Percentiles rank a stretch among this genome's conserved stretches.
Conservation (phyloP, 371 early-diverging fungal genomes). For the Mortierella sp. region DNA sequence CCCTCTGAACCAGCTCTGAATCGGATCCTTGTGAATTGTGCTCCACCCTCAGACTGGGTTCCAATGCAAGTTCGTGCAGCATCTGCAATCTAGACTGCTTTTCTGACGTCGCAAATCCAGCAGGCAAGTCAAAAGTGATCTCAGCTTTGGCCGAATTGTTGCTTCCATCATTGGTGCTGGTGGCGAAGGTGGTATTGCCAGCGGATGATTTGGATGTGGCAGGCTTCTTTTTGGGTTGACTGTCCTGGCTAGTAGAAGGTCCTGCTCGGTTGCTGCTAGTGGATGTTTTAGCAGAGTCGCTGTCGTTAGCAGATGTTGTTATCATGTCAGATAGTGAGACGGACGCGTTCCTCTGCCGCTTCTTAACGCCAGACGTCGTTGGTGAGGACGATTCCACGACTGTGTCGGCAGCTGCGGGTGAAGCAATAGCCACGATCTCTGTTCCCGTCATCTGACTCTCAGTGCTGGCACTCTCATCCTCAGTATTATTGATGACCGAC, state of each 20-base stretch:
- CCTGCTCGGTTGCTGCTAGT: too few relatives aligned
- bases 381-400: background rate
- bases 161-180: background rate
- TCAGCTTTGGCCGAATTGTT: background rate
- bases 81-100: conserved; percentile 33
- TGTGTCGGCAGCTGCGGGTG: background rate
- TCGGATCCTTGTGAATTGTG: background rate
- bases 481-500: background rate
- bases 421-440: too few relatives aligned
- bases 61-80: conserved; percentile 43
- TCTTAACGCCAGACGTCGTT: conserved; percentile 1
- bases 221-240: too few relatives aligned
- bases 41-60: conserved; percentile 37
- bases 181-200: background rate
- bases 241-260: too few relatives aligned
- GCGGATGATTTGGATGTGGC: conserved; percentile 1
- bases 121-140: background rate
- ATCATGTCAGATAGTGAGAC: background rate
- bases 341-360: conserved; percentile 27
- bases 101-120: conserved; percentile 18
- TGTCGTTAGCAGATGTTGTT: background rate
- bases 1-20: background rate
- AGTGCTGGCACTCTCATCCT: background rate
- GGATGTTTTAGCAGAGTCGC: background rate
- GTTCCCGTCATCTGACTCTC: too few relatives aligned